These are phyloP conservation scores for Schizophyllum amplum DNA, from an alignment of 1,284 basidiomycete species.

Conservation along the genomic window DNA sequence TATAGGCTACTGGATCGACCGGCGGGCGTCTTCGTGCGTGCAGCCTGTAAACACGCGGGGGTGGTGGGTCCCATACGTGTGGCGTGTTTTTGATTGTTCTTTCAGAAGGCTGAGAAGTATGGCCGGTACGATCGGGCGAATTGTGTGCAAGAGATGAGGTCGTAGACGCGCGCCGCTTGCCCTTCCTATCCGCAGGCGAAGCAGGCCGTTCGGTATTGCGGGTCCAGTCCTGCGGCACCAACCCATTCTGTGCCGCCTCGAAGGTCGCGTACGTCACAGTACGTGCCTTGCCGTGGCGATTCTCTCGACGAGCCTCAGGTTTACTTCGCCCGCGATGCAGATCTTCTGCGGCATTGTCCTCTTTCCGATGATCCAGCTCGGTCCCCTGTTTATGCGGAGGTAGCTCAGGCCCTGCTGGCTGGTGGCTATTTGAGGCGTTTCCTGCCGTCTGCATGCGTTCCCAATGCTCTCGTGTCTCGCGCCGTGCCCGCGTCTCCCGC, in stretches of 20 bases:
- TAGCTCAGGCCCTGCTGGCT: no score
- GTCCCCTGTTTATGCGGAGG: no score
- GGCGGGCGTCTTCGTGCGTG: background rate
- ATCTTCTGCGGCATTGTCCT: background rate
- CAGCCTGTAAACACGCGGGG: background rate
- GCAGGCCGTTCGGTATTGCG: background rate
- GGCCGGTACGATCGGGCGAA: no score
- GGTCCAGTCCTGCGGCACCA: background rate
- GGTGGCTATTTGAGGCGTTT: background rate
- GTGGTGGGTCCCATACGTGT: background rate
- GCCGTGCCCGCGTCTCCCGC: background rate
- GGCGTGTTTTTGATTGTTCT: no score
- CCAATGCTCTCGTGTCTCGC: background rate
- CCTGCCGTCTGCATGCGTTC: background rate
- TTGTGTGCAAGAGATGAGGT: no score
- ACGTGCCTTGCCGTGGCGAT: background rate
- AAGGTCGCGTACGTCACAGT: background rate
- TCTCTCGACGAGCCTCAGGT: background rate
- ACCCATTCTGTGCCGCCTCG: background rate
- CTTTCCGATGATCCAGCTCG: no score
- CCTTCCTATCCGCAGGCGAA: background rate
- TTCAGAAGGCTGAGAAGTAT: no score
- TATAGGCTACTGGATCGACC: background rate
- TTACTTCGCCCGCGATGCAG: background rate
- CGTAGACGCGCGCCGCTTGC: background rate